Conservation (phyloP, 257 asterid genomes). For the Gentiana straminea region DNA sequence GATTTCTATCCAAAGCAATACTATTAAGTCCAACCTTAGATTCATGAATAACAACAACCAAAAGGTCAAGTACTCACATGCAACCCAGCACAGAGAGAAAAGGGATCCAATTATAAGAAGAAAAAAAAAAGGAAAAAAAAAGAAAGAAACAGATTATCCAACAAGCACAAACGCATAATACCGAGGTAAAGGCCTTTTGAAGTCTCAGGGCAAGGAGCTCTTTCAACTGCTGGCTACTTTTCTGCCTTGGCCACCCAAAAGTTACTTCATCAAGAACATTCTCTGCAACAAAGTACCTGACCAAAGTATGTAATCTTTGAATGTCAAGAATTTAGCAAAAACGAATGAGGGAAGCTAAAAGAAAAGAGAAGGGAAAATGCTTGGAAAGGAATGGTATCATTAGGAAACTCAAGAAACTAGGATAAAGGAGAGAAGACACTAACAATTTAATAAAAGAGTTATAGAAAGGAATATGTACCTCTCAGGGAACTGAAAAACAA, state of each 20-base stretch:
- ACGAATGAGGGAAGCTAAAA: not conserved
- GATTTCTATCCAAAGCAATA: constrained; percentile 38
- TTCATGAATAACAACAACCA: constrained; percentile 5
- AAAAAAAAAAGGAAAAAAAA: not conserved
- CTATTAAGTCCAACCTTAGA: constrained; percentile 23
- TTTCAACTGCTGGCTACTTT: constrained; percentile 56
- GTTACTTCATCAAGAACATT: constrained; percentile 77
- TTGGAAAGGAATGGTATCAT: too few species aligned
- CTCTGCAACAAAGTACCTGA: constrained; percentile 84
- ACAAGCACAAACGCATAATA: constrained; percentile 17
- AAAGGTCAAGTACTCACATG: not conserved
- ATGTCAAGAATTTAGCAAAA: not conserved
- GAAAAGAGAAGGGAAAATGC: not conserved
- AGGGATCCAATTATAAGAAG: not conserved
- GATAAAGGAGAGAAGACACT: not conserved
- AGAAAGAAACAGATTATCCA: constrained; percentile 8
- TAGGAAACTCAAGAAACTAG: too few species aligned
- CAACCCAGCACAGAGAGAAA: not conserved
- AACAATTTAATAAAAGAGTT: not conserved
- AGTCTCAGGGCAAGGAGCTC: constrained; percentile 85
- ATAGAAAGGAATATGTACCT: constrained; percentile 36
- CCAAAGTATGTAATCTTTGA: constrained; percentile 1
- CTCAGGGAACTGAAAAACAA: constrained; percentile 97
- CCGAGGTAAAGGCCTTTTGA: constrained; percentile 76
- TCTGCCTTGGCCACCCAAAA: constrained; percentile 96